Evolutionary conservation across 352 stramenopile genomes (phyloP), one percentile per base, ranked within the genome.

Genomic region (Sclerospora graminicola): DNA sequence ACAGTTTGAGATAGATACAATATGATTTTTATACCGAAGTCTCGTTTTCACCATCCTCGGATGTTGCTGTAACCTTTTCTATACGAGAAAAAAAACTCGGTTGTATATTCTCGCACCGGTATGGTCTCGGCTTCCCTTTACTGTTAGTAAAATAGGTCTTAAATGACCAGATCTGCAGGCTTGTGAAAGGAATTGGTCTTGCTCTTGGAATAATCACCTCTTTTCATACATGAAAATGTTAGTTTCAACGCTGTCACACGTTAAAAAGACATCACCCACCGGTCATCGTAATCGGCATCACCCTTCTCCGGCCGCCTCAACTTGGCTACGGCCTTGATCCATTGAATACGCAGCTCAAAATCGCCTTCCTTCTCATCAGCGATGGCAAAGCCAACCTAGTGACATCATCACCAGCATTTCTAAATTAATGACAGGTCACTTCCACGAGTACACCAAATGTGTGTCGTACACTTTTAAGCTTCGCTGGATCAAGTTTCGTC

Each of bases 341-440:
- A 92, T 45, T 92, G 70, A 20, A 92, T 57, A 29, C 70, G 68
- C 39, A 92, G 59, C 62, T 89, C 70, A 46, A 92, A 92, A 32
- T 87, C 69, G 21, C 81, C 81, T 63, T 92, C 81, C 28, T 86
- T 83, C 45, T 92, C 70, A 54, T 92, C 81, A 29, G 81, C 75
- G 24, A 92, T 88, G 2, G 81, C 81, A 54, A 92, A 84, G 0
- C 81, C 81, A 31, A 92, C 66, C 77, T 92, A 34, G 15, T 4
- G 20, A 21, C 11, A 51, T 4, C 10, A 45, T 41, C 8, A 31
- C 14, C n/a, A 40, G 30, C n/a, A 43, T 33, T 14, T 9, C 16
- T 8, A 19, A 26, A 26, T 26, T 26, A 26, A 26, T 26, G 21
- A 26, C 21, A 7, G 21, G 21, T 26, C 6, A 26, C 21, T 3